phyloP scores from a whole-genome alignment of 768 basidiomycete genomes.

The Russula lepida region DNA sequence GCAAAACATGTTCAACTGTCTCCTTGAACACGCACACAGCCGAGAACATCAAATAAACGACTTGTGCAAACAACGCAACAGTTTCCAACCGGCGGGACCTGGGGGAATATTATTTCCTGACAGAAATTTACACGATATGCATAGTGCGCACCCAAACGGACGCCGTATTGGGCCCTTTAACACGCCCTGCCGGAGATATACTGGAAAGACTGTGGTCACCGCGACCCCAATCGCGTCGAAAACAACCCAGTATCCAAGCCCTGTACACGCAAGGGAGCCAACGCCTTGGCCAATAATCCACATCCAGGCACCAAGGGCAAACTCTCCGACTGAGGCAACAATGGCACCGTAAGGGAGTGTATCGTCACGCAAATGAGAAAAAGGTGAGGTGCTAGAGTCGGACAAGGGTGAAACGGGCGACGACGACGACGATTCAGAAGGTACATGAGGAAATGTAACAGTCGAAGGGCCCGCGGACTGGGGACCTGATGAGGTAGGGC shows the following conservation, averaged over 20 bases:
- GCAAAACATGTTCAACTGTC: constrained; percentile 83
- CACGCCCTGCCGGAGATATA: constrained; percentile 33
- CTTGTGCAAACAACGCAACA: constrained; percentile 76
- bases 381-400: constrained; percentile 1
- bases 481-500: constrained; percentile 41
- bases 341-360: constrained; percentile 15
- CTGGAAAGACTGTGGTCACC: constrained; percentile 39
- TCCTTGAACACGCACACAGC: constrained; percentile 97
- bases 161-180: constrained; percentile 30
- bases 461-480: constrained; percentile 7
- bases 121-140: neutral
- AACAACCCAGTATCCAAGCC: constrained; percentile 92
- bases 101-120: neutral
- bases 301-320: constrained; percentile 59
- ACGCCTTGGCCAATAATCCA: constrained; percentile 89
- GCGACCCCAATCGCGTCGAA: constrained; percentile 86
- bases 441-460: neutral
- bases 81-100: constrained; percentile 64
- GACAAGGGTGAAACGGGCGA: constrained; percentile 4
- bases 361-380: constrained; percentile 9
- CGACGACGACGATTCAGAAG: neutral
- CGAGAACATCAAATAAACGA: constrained; percentile 89
- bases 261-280: constrained; percentile 81
- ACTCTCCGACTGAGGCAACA: constrained; percentile 34
- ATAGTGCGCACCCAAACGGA: constrained; percentile 50